phyloP scores from a whole-genome alignment of 2,329 filamentous ascomycete genomes.

The Neopestalotiopsis clavispora region DNA sequence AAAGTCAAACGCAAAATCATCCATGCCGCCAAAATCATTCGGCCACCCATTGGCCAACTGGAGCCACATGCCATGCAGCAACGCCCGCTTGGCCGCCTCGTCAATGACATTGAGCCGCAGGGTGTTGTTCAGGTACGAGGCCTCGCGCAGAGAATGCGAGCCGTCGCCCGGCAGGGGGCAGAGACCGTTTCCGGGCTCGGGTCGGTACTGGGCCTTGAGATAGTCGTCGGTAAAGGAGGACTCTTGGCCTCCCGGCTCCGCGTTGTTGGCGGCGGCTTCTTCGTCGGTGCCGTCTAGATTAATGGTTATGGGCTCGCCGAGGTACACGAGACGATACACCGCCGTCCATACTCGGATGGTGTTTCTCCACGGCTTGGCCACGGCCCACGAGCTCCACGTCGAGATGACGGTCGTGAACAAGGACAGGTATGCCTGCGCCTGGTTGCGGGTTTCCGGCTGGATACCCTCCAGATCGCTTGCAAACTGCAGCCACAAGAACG shows the following conservation, averaged over 20 bases:
- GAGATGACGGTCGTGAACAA: constrained; percentile 14
- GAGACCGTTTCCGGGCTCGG: constrained; percentile 13
- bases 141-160: background rate
- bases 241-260: background rate
- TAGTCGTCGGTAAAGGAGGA: constrained; percentile 1
- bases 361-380: constrained; percentile 13
- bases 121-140: constrained; percentile 14
- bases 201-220: constrained; percentile 7
- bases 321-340: constrained; percentile 14
- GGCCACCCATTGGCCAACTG: constrained; percentile 18
- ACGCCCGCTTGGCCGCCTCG: constrained; percentile 10
- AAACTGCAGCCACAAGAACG: constrained; percentile 16
- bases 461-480: constrained; percentile 11
- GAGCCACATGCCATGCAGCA: constrained; percentile 17
- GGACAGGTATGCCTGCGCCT: constrained; percentile 13
- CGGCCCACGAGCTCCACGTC: constrained; percentile 12
- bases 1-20: constrained; percentile 12
- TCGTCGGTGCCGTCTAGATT: constrained; percentile 13
- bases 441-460: constrained; percentile 11
- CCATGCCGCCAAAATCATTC: constrained; percentile 17
- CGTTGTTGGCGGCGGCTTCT: background rate
- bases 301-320: constrained; percentile 14
- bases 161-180: constrained; percentile 10
- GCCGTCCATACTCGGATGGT: constrained; percentile 14
- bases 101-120: constrained; percentile 17